phyloP scores from a whole-genome alignment of 1,284 basidiomycete species.

The Cutaneotrichosporon dermatis region DNA sequence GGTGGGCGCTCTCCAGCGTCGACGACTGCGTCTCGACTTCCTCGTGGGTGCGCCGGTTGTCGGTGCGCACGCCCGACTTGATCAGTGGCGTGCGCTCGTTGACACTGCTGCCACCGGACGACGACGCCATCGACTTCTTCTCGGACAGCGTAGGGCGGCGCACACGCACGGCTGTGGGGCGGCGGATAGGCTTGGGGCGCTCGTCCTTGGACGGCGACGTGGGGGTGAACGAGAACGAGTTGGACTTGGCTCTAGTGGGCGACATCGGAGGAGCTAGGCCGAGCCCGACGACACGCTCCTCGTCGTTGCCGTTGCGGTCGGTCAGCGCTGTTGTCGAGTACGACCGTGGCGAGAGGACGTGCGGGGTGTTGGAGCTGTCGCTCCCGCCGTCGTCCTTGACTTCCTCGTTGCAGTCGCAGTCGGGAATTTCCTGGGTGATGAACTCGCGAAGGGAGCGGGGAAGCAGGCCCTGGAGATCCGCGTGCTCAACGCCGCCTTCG shows the following conservation, averaged over 20 bases:
- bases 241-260: background rate
- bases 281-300: conserved; percentile 15
- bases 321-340: background rate
- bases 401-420: background rate
- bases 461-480: conserved; percentile 39
- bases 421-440: conserved; percentile 4
- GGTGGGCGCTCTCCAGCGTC: background rate
- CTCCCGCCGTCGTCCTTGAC: background rate
- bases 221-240: background rate
- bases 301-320: background rate
- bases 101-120: background rate
- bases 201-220: background rate
- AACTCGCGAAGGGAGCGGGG: conserved; percentile 31
- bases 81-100: conserved; percentile 43
- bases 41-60: conserved; percentile 28
- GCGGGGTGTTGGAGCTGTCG: background rate
- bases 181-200: conserved; percentile 3
- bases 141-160: background rate
- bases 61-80: conserved; percentile 41
- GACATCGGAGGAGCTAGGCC: background rate
- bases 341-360: conserved; percentile 10
- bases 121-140: background rate
- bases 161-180: conserved; percentile 41
- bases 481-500: conserved; percentile 44
- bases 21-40: conserved; percentile 12